Evolutionary conservation across 1,284 basidiomycete genomes (phyloP).

Genomic region (Gomphus bonarii): DNA sequence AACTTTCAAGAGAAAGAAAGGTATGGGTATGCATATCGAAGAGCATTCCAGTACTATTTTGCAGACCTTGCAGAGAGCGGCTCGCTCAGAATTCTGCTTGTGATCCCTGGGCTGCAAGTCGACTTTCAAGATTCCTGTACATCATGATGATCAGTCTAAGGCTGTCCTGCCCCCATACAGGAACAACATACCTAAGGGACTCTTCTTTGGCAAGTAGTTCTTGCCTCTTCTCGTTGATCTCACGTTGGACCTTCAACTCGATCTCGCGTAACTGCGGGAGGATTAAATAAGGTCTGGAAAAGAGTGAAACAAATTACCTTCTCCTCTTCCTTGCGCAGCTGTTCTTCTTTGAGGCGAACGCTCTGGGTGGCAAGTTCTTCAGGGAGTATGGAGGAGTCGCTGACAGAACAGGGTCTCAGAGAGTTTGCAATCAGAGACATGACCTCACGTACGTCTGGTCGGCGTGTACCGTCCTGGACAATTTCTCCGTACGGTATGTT

Average conservation of each 20-base stretch:
- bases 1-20: neutral
- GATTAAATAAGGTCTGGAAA: slow-evolving; percentile 5
- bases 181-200: slow-evolving; percentile 54
- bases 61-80: neutral
- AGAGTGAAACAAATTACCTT: slow-evolving; percentile 40
- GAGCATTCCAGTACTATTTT: neutral
- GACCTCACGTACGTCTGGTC: slow-evolving; percentile 56
- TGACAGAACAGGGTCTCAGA: slow-evolving; percentile 21
- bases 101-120: slow-evolving; percentile 77
- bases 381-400: slow-evolving; percentile 83
- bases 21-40: slow-evolving; percentile 1
- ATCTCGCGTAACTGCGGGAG: slow-evolving; percentile 79
- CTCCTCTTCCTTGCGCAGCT: slow-evolving; percentile 94
- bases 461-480: slow-evolving; percentile 86
- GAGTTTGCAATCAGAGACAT: slow-evolving; percentile 4
- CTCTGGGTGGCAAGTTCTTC: slow-evolving; percentile 96
- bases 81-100: slow-evolving; percentile 22
- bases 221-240: slow-evolving; percentile 98
- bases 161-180: slow-evolving; percentile 3
- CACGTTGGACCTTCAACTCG: slow-evolving; percentile 95
- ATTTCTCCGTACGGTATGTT: slow-evolving; percentile 97
- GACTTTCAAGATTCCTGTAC: slow-evolving; percentile 76
- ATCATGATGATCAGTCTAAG: slow-evolving; percentile 11
- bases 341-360: slow-evolving; percentile 97
- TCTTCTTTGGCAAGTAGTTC: slow-evolving; percentile 93